Base-by-base conservation (phyloP, 2,329 filamentous ascomycete species). In the Dothidotthia symphoricarpi region DNA sequence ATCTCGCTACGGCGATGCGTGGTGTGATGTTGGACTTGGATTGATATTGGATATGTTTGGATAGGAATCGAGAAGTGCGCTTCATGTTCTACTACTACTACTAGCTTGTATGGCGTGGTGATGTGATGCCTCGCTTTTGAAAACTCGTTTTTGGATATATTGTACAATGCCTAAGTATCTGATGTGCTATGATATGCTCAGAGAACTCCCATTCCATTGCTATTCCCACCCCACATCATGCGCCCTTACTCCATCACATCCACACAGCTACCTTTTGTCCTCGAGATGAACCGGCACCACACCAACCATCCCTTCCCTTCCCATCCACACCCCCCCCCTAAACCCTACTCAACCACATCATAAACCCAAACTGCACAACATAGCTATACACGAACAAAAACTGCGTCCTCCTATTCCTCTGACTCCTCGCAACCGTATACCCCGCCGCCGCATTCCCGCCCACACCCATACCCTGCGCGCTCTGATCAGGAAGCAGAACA, bases 311-410 rank as follows among this genome's bases (percentile, higher is more conserved):
- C n/a, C n/a, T n/a, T n/a, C n/a, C n/a, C n/a, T n/a, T n/a, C n/a
- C n/a, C n/a, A n/a, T n/a, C n/a, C n/a, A n/a, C 28, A n/a, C 12
- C 24, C 15, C 16, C 2, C 7, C 11, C 19, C 54, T 45, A 60
- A 25, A 63, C 60, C 43, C 37, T 57, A 39, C 56, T 85, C 46
- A 87, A 68, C 59, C 82, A 76, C 83, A 91, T 93, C 90, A 97
- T 98, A 68, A 97, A 95, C 39, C 90, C 73, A 53, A 97, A 79
- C 72, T 98, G 93, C 39, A 97, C 84, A 38, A 94, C 75, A 68
- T 97, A 98, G 29, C 90, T 91, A 70, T 98, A 66, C 7, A 66
- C 53, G 25, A 67, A 66, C 34, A 66, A 36, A 28, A 66, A 63
- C 39, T 66, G 57, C 10, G 59, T 64, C 34, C 60, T 37, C 42